Evolutionary conservation across 2,329 filamentous ascomycete species (phyloP).

Genomic region (Aspergillus ustus): DNA sequence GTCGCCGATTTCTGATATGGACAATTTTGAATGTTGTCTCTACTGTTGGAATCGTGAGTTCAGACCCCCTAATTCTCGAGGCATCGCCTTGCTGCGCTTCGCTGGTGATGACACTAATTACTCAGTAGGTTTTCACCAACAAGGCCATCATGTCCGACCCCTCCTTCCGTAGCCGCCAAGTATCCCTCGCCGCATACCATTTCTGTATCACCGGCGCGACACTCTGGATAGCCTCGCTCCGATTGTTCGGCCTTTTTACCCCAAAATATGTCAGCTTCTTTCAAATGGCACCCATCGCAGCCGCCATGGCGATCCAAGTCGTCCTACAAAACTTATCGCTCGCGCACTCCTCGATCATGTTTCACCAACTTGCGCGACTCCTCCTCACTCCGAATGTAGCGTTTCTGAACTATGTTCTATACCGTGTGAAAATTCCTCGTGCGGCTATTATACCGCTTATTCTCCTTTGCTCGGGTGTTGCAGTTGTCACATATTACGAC

Average conservation of each 20-base stretch:
- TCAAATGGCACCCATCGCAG: constrained; percentile 26
- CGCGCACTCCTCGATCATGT: constrained; percentile 29
- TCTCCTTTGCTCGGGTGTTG: constrained; percentile 26
- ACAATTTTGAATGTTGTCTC: constrained; percentile 25
- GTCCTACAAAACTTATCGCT: constrained; percentile 29
- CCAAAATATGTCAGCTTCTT: constrained; percentile 21
- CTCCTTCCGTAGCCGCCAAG: constrained; percentile 27
- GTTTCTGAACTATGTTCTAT: constrained; percentile 25
- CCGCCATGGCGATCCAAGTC: constrained; percentile 29
- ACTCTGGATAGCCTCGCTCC: constrained; percentile 25
- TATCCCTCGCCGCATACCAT: constrained; percentile 30
- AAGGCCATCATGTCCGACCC: constrained; percentile 26
- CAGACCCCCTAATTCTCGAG: background rate
- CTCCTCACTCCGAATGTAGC: constrained; percentile 27
- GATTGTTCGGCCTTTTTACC: constrained; percentile 24
- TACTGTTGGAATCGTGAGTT: constrained; percentile 28
- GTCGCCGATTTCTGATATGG: constrained; percentile 22
- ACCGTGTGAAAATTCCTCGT: constrained; percentile 23
- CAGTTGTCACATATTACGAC: constrained; percentile 29
- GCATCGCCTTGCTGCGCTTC: background rate
- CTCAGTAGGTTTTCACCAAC: constrained; percentile 28
- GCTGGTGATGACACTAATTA: background rate
- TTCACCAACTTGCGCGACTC: constrained; percentile 28
- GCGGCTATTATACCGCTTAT: constrained; percentile 21
- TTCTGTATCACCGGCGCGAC: constrained; percentile 28